A percentile compares a stretch with the other conserved stretches of the same genome.
These are phyloP conservation scores for Heritiera fomes DNA, from an alignment of 345 rosid species.

Conservation along the genomic window DNA sequence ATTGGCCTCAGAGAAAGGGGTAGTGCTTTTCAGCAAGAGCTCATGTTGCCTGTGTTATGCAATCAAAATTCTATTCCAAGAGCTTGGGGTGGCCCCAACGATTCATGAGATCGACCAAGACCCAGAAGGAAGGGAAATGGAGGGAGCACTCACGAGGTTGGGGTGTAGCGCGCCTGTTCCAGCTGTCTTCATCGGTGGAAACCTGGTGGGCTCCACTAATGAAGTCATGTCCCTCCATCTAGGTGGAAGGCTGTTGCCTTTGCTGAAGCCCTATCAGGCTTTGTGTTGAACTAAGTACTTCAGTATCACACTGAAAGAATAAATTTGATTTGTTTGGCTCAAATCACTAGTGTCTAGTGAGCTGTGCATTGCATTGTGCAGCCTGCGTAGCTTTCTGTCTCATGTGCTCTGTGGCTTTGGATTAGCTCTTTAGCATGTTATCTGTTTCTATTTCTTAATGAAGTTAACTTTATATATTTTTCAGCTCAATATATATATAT, in stretches of 20 bases:
- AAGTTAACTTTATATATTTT: conserved; percentile 27
- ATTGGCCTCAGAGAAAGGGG: conserved; percentile 64
- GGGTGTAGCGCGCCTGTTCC: conserved; percentile 71
- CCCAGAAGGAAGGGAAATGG: conserved; percentile 69
- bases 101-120: conserved; percentile 74
- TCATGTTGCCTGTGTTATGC: conserved; percentile 82
- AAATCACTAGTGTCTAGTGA: conserved; percentile 31
- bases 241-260: conserved; percentile 57
- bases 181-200: conserved; percentile 73
- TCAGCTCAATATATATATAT: neutral
- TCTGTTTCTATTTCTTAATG: conserved; percentile 35
- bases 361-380: conserved; percentile 21
- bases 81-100: conserved; percentile 61
- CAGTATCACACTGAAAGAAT: conserved; percentile 27
- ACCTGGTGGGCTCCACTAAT: conserved; percentile 73
- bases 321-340: conserved; percentile 44
- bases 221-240: conserved; percentile 89
- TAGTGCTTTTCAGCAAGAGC: conserved; percentile 80
- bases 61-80: conserved; percentile 65
- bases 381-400: conserved; percentile 27
- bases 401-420: conserved; percentile 24
- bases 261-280: conserved; percentile 67
- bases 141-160: conserved; percentile 65
- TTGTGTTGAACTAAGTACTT: conserved; percentile 27
- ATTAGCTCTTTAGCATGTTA: conserved; percentile 38